A percentile compares a stretch with the other conserved stretches of the same genome.
Conservation (phyloP, 306 rosid genomes). For the Corylus avellana region DNA sequence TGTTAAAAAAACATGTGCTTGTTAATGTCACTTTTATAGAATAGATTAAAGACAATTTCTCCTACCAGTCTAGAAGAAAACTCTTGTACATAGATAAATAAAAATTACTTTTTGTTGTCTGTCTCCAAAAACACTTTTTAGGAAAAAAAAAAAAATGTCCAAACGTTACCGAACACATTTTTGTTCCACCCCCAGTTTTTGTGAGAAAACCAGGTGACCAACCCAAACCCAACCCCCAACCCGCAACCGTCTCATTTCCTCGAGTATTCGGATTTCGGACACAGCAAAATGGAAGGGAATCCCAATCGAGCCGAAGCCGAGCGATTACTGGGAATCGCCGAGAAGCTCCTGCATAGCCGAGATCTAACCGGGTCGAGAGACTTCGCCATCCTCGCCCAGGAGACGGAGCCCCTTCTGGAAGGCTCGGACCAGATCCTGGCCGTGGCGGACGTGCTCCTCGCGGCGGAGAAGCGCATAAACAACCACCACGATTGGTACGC, state of each 20-base stretch:
- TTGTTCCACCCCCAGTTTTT: too few species aligned
- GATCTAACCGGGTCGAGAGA: conserved; percentile 75
- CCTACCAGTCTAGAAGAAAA: too few species aligned
- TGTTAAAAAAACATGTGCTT: too few species aligned
- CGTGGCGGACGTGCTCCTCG: conserved; percentile 67
- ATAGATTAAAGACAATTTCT: too few species aligned
- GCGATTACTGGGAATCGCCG: conserved; percentile 75
- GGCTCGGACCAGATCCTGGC: conserved; percentile 95
- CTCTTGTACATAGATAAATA: too few species aligned
- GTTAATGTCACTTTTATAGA: too few species aligned
- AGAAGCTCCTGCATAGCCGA: conserved; percentile 67
- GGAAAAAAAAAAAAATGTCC: too few species aligned
- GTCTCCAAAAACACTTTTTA: too few species aligned
- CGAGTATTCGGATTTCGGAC: too few species aligned
- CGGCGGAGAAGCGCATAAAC: conserved; percentile 61
- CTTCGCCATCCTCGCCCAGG: conserved; percentile 82
- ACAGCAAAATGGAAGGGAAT: conserved; percentile 25
- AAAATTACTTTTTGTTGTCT: too few species aligned
- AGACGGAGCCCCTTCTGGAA: conserved; percentile 79
- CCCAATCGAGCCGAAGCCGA: conserved; percentile 70
- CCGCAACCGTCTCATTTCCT: too few species aligned
- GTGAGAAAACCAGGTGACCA: background rate
- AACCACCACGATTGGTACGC: conserved; percentile 77
- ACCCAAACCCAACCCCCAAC: background rate
- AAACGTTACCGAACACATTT: too few species aligned